These are phyloP conservation scores for Tricholoma hemisulphureum DNA, from an alignment of 768 basidiomycete genomes.

Conservation along the genomic window DNA sequence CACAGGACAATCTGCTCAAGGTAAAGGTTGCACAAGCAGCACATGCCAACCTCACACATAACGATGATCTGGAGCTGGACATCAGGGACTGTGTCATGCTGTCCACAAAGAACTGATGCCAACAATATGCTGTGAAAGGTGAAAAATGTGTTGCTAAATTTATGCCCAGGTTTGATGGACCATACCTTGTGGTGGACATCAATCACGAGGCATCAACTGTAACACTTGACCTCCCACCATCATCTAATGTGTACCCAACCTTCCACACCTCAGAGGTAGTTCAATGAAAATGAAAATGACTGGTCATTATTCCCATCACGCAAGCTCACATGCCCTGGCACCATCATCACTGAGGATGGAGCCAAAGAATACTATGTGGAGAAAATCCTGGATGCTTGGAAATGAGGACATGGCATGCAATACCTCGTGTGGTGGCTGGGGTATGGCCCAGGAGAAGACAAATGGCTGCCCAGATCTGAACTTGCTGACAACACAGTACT, in stretches of 20 bases:
- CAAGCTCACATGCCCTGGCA: not conserved
- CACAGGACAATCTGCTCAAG: too few relatives aligned
- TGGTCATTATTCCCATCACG: not conserved
- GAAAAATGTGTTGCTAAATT: constrained; percentile 18
- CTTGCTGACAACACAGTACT: too few relatives aligned
- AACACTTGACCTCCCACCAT: not conserved
- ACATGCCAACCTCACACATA: not conserved
- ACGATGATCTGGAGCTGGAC: not conserved
- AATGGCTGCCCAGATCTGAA: too few relatives aligned
- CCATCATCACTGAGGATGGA: not conserved
- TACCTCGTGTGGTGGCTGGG: not conserved
- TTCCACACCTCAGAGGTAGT: not conserved
- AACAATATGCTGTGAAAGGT: constrained; percentile 20
- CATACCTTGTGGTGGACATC: not conserved
- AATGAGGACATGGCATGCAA: not conserved
- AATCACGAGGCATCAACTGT: not conserved
- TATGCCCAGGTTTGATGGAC: constrained; percentile 2
- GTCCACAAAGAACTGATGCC: constrained; percentile 19
- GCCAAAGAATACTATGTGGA: not conserved
- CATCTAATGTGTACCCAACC: not conserved
- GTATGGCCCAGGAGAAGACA: too few relatives aligned
- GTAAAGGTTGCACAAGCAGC: not conserved
- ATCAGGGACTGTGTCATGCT: constrained; percentile 28
- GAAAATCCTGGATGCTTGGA: not conserved
- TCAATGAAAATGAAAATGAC: not conserved